A percentile compares a stretch with the other conserved stretches of the same genome.
phyloP scores from a whole-genome alignment of 2,329 filamentous ascomycete species.

The Magnaporthales sp. region DNA sequence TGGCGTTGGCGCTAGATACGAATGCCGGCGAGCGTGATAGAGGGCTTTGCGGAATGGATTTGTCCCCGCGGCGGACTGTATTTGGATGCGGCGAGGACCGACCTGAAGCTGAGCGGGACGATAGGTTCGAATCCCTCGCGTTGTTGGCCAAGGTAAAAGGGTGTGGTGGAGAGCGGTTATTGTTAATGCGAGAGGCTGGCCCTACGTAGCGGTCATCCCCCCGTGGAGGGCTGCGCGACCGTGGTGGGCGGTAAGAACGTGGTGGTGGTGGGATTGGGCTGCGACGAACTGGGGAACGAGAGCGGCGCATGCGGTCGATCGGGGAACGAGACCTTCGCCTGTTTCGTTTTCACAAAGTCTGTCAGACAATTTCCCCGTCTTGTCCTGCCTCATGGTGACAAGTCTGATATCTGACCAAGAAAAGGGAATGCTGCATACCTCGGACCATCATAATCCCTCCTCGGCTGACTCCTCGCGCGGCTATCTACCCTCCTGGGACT shows the following conservation, averaged over 20 bases:
- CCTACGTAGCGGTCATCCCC: slow-evolving; percentile 30
- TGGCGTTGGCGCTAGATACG: slow-evolving; percentile 6
- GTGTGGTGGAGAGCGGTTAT: not conserved
- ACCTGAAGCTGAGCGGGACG: slow-evolving; percentile 40
- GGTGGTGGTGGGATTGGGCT: slow-evolving; percentile 25
- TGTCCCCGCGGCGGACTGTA: slow-evolving; percentile 34
- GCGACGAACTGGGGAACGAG: slow-evolving; percentile 24
- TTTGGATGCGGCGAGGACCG: slow-evolving; percentile 43
- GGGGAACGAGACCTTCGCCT: slow-evolving; percentile 49
- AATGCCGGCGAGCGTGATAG: slow-evolving; percentile 25
- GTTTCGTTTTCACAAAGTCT: not conserved
- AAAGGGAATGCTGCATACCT: not conserved
- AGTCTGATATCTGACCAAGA: not conserved
- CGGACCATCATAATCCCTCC: slow-evolving; percentile 24
- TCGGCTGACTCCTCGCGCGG: slow-evolving; percentile 26
- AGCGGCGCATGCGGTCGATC: slow-evolving; percentile 35
- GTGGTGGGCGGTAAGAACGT: slow-evolving; percentile 38
- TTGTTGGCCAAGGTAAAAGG: slow-evolving; percentile 24
- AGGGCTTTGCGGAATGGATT: slow-evolving; percentile 37
- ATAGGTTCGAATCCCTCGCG: slow-evolving; percentile 33
- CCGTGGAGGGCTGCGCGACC: slow-evolving; percentile 42
- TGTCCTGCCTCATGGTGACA: not conserved
- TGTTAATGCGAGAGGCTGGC: slow-evolving; percentile 24
- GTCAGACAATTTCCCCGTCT: not conserved
- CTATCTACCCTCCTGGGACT: slow-evolving; percentile 29